A percentile compares a stretch with the other conserved stretches of the same genome.
These are phyloP conservation scores for Saccharum officinarum DNA, from an alignment of 176 grass and related monocot genomes.

Conservation along the genomic window DNA sequence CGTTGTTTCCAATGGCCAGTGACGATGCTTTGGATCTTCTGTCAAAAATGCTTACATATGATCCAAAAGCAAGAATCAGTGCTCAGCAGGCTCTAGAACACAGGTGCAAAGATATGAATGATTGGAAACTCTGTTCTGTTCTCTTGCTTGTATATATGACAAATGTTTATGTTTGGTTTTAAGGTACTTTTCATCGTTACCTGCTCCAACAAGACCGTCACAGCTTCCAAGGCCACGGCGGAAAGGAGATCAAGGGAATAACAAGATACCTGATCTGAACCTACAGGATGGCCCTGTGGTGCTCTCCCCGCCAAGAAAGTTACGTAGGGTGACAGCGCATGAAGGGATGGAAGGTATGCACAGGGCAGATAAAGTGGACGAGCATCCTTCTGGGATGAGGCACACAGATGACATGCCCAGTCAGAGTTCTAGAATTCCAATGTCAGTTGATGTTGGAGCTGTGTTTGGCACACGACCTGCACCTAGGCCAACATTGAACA, in stretches of 20 bases:
- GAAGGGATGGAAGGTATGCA: conserved; percentile 59
- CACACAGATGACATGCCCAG: conserved; percentile 50
- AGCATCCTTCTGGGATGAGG: conserved; percentile 56
- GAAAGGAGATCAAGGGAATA: conserved; percentile 67
- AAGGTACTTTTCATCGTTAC: conserved; percentile 93
- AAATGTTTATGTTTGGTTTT: conserved; percentile 30
- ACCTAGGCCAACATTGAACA: conserved; percentile 78
- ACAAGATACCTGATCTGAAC: conserved; percentile 62
- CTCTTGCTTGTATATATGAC: conserved; percentile 30
- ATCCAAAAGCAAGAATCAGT: conserved; percentile 95
- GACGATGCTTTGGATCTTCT: conserved; percentile 97
- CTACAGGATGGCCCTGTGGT: conserved; percentile 71
- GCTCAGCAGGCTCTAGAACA: conserved; percentile 95
- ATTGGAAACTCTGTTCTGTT: background rate
- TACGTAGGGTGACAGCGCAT: conserved; percentile 73
- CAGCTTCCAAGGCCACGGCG: conserved; percentile 72
- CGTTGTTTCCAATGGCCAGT: conserved; percentile 81
- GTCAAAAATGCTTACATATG: conserved; percentile 93
- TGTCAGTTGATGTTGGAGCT: conserved; percentile 93
- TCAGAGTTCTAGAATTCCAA: conserved; percentile 77
- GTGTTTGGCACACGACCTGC: conserved; percentile 81
- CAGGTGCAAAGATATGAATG: conserved; percentile 52
- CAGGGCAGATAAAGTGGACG: conserved; percentile 50
- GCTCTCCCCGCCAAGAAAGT: conserved; percentile 81
- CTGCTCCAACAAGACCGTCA: conserved; percentile 84